These are phyloP conservation scores for Oryza meyeriana DNA, from an alignment of 176 grass and related monocot species.

Conservation along the genomic window DNA sequence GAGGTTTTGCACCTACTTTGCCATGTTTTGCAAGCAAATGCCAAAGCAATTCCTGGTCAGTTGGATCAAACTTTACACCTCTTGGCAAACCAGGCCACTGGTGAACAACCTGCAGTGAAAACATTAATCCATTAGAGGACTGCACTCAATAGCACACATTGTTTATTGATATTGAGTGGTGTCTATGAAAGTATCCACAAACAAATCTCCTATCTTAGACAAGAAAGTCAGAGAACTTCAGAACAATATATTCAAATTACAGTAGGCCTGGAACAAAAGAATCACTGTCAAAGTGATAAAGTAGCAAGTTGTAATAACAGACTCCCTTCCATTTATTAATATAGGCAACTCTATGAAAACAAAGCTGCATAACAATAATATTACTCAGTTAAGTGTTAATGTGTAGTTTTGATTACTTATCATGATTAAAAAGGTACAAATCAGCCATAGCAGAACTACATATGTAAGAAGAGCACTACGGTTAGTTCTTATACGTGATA, in stretches of 20 bases:
- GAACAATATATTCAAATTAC: slow-evolving; percentile 18
- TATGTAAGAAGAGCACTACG: background rate
- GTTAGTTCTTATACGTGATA: background rate
- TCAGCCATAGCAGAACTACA: background rate
- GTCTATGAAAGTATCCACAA: background rate
- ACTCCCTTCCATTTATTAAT: slow-evolving; percentile 16
- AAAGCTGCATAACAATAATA: background rate
- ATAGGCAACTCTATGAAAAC: background rate
- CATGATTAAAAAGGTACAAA: background rate
- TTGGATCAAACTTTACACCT: slow-evolving; percentile 95
- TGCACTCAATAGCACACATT: slow-evolving; percentile 23
- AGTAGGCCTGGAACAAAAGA: slow-evolving; percentile 18
- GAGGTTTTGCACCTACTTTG: slow-evolving; percentile 45
- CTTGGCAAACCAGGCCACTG: slow-evolving; percentile 94
- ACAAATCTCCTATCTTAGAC: background rate
- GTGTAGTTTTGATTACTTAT: background rate
- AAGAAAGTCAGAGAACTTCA: background rate
- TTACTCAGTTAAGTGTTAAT: background rate
- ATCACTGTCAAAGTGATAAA: slow-evolving; percentile 2
- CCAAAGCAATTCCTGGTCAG: slow-evolving; percentile 83
- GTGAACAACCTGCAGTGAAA: slow-evolving; percentile 67
- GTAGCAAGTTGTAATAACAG: background rate
- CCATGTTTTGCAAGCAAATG: slow-evolving; percentile 81
- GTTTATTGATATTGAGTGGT: background rate
- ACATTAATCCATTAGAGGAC: slow-evolving; percentile 22